Conservation (phyloP, 257 asterid species). For the Solanum tacnaense region DNA sequence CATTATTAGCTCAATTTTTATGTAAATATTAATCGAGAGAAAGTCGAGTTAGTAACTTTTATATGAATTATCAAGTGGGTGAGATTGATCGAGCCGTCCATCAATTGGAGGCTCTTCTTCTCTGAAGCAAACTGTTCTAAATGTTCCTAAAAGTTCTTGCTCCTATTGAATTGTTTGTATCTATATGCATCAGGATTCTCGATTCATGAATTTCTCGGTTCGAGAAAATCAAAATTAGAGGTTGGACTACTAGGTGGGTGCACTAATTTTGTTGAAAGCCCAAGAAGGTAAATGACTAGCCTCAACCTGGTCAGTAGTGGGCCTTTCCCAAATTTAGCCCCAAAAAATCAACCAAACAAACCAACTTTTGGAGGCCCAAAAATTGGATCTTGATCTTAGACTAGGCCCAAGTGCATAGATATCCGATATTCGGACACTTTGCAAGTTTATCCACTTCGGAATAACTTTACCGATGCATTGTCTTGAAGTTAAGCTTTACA, state of each 20-base stretch:
- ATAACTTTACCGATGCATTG: neutral
- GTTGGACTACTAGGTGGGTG: neutral
- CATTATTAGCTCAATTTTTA: neutral
- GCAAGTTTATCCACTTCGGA: neutral
- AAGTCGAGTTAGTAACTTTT: neutral
- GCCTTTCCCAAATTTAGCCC: neutral
- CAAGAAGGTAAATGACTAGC: neutral
- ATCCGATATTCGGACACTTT: neutral
- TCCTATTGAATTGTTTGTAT: neutral
- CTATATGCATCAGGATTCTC: neutral
- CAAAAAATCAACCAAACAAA: neutral
- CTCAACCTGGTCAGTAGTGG: neutral
- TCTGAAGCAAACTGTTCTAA: neutral
- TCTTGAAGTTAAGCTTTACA: neutral
- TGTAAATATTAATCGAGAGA: neutral
- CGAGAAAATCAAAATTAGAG: neutral
- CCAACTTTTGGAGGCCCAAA: neutral
- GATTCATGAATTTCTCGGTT: neutral
- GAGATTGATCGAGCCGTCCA: neutral
- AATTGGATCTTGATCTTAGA: neutral
- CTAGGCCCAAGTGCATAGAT: neutral
- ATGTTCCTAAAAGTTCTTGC: neutral
- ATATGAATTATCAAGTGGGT: neutral
- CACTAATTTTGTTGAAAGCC: neutral
- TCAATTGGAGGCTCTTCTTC: neutral